Base-by-base conservation (phyloP, 148 eudicot species). In the Silene uniflora region DNA sequence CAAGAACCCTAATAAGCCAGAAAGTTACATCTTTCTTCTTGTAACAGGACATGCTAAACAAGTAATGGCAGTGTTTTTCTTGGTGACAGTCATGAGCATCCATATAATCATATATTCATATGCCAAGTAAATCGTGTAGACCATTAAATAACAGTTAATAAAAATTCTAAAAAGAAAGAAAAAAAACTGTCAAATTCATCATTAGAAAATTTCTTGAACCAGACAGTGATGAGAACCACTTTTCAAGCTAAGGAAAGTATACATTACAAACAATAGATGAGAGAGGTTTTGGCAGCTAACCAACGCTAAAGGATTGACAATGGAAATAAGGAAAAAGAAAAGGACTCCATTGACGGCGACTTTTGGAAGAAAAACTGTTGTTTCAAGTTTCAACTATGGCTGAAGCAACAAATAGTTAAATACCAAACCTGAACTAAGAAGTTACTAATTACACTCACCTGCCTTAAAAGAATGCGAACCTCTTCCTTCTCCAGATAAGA, bases 401-500 rank as follows among this genome's bases (percentile, higher is more conserved):
- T 62, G 32, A 55, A 35, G 18, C 65, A 23, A 42, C 56, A 52
- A 52, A 52, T 52, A 52, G 13, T 52, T 13, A 69, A 39, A 39
- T 39, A 39, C 44, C 44, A 39, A 39, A 39, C 10, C 44, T 39
- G 44, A 39, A 39, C 44, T 1, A 39, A 69, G 64, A 7, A 54
- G 54, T 16, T 61, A 23, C 67, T 16, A 71, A 22, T 42, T 70
- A 80, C 4, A 85, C 97, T 42, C 80, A 89, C 97, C 95, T 92
- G 86, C 85, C 93, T 89, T 78, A 92, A 74, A 27, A 85, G 90
- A 56, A 85, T 60, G 29, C 95, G 91, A 65, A 92, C 93, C 87
- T 89, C 97, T 80, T 90, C 87, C 87, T 92, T 92, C 85, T 92
- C 97, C 69, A 79, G 82, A 82, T 89, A 92, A 75, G 93, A 85